Percentiles rank a stretch among this genome's conserved stretches.
These are phyloP conservation scores for Aurantiochytrium sp. DNA, from an alignment of 108 stramenopile genomes.

Conservation along the genomic window DNA sequence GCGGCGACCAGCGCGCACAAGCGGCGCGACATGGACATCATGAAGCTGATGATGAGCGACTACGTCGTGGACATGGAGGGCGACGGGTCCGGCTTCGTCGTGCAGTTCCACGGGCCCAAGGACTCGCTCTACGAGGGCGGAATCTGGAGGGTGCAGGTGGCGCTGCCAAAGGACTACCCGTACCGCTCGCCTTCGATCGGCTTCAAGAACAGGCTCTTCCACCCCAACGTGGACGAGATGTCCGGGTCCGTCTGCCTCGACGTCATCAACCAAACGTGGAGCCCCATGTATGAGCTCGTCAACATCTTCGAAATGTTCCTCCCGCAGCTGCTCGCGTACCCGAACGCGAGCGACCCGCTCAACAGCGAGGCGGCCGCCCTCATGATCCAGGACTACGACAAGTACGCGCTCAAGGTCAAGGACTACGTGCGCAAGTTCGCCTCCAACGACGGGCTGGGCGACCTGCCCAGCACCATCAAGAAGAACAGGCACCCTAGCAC, in stretches of 20 bases:
- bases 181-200: conserved; percentile 55
- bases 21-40: conserved; percentile 33
- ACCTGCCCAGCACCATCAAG: not conserved
- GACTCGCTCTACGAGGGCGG: conserved; percentile 54
- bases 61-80: conserved; percentile 50
- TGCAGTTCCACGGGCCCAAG: conserved; percentile 43
- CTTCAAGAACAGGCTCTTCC: conserved; percentile 52
- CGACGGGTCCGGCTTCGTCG: conserved; percentile 49
- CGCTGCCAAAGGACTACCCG: conserved; percentile 51
- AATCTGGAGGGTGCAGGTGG: conserved; percentile 51
- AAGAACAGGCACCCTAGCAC: conserved; percentile 11
- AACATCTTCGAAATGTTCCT: conserved; percentile 56
- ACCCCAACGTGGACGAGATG: conserved; percentile 56
- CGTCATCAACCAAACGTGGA: conserved; percentile 59
- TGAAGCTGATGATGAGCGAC: conserved; percentile 52
- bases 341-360: conserved; percentile 54
- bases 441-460: not conserved
- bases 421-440: not conserved
- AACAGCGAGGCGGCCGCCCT: conserved; percentile 52
- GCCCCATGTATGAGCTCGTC: conserved; percentile 56
- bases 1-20: not conserved
- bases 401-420: conserved; percentile 26
- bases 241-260: conserved; percentile 57
- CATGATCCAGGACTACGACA: conserved; percentile 47
- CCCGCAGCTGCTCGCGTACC: conserved; percentile 55